Evolutionary conservation across 805 yeast genomes (phyloP).

Genomic region (Kodamaea kaohsiungensis): DNA sequence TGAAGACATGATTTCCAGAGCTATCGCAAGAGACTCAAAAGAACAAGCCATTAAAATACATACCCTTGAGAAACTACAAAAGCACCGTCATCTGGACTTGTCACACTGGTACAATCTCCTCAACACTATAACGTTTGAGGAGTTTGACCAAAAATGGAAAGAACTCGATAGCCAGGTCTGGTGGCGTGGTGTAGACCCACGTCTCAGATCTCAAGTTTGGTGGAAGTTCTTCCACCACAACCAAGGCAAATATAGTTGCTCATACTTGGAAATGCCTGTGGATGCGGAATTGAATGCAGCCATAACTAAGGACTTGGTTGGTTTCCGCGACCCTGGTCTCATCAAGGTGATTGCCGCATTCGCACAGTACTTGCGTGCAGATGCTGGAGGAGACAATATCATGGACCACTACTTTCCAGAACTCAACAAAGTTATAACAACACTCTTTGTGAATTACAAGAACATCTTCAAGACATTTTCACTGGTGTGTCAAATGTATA

Average conservation of each 20-base stretch:
- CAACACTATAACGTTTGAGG: slow-evolving; percentile 9
- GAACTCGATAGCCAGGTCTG: slow-evolving; percentile 16
- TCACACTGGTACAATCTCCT: slow-evolving; percentile 19
- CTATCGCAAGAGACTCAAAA: slow-evolving; percentile 40
- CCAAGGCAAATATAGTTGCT: slow-evolving; percentile 4
- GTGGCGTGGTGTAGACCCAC: slow-evolving; percentile 26
- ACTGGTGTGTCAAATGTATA: slow-evolving; percentile 40
- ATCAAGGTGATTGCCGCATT: slow-evolving; percentile 7
- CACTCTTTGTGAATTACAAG: slow-evolving; percentile 37
- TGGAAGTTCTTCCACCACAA: slow-evolving; percentile 17
- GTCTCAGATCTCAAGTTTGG: slow-evolving; percentile 53
- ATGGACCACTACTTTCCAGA: slow-evolving; percentile 33
- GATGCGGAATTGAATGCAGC: not conserved
- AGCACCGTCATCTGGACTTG: slow-evolving; percentile 37
- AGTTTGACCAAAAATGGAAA: slow-evolving; percentile 11
- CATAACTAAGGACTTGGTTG: slow-evolving; percentile 5
- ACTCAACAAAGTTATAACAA: slow-evolving; percentile 40
- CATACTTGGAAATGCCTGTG: slow-evolving; percentile 4
- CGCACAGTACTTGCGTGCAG: slow-evolving; percentile 6
- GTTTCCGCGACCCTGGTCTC: slow-evolving; percentile 3
- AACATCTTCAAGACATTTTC: slow-evolving; percentile 37
- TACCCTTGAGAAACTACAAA: slow-evolving; percentile 31
- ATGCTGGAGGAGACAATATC: slow-evolving; percentile 9
- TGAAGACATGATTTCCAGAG: slow-evolving; percentile 43
- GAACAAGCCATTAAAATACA: slow-evolving; percentile 30